Evolutionary conservation across 148 eudicot species (phyloP), one percentile per base, ranked within the genome.

Genomic region (Polygonum maritimum): DNA sequence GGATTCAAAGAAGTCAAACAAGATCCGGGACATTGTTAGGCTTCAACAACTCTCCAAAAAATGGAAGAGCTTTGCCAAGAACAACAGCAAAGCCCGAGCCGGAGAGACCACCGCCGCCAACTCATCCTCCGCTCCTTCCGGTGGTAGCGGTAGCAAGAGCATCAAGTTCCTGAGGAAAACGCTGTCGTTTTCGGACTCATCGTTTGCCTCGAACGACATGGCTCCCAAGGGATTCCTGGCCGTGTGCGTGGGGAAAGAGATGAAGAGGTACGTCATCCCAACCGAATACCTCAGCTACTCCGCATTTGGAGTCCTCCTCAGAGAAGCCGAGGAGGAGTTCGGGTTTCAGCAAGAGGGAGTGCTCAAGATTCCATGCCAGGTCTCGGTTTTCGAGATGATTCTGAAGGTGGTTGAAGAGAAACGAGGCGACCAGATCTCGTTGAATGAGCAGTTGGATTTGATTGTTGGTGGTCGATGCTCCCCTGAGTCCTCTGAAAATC

Each of bases 241-340:
- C 0, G 91, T 94, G 0, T 88, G 89, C 31, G 94, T 90, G 0
- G 98, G 98, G 35, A 84, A 81, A 70, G 96, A 90, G 70, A 79
- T 87, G 16, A 92, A 92, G 76, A 85, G 97, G 71, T 94, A 82
- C 78, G 85, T 87, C 5, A 89, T 94, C 67, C 98, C 98, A 10
- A 94, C 90, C 0, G 87, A 86, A 1, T 90, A 89, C 51, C 78
- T 94, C 67, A 83, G 87, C 7, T 93, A 91, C 79, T 89, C 84
- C 48, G 93, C 90, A 9, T 92, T 94, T 22, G 84, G 87, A 10
- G 76, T 84, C 16, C 72, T 94, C 0, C 82, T 94, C 1, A 78
- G 88, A 78, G 93, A 94, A 79, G 98, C 98, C 2, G 98, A 94
- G 67, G 98, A 94, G 39, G 97, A 94, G 76, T 94, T 94, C 48